Conservation (phyloP, 2,329 filamentous ascomycete genomes). For the Cladosporium sp. region DNA sequence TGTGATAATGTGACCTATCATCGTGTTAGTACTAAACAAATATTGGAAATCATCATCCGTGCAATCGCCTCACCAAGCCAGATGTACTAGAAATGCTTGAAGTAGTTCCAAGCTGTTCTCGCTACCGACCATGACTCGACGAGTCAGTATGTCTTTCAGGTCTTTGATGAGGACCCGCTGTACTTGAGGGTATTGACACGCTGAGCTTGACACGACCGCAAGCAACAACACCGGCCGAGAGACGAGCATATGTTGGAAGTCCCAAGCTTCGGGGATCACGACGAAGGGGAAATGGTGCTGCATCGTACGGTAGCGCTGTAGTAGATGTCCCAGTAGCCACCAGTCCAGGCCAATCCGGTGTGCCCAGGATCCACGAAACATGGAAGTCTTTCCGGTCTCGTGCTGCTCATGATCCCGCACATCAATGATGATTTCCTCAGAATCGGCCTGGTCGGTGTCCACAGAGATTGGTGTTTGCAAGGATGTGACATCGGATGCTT, state of each 20-base stretch:
- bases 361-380: background rate
- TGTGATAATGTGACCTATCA: background rate
- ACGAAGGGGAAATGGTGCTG: conserved; percentile 15
- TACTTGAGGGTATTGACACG: background rate
- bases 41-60: background rate
- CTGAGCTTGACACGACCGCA: background rate
- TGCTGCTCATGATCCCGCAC: background rate
- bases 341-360: background rate
- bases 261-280: background rate
- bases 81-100: background rate
- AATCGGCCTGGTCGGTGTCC: background rate
- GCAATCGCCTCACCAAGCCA: background rate
- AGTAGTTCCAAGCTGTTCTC: background rate
- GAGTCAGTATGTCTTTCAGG: background rate
- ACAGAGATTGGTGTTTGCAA: background rate
- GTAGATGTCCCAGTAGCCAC: background rate
- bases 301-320: background rate
- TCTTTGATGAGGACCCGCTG: background rate
- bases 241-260: background rate
- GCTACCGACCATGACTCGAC: background rate
- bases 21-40: background rate
- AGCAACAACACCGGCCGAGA: background rate
- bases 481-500: background rate
- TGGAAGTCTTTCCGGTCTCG: background rate
- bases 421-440: background rate